Base-by-base conservation (phyloP, 179 eudicot genomes). In the Gypsophila paniculata region DNA sequence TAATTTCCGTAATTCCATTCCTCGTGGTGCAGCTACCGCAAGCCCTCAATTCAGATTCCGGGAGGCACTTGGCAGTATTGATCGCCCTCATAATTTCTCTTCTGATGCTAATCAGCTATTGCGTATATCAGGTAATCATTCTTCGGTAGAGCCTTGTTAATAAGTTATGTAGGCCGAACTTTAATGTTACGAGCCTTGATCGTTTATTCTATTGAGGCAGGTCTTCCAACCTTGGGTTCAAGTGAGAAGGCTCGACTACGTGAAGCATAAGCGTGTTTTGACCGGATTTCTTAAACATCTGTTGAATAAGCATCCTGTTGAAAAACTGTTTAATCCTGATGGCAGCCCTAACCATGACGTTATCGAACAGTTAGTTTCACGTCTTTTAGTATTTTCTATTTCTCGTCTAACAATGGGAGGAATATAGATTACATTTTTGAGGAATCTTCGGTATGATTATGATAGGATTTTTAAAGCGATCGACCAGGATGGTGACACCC, bases 191-290 rank as follows among this genome's bases (percentile, higher is more conserved):
- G 17, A n/a, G 42, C 44, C 13, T 17, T 62, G 46, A 4, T 34
- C 38, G 15, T 21, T 23, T 26, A 8, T n/a, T 70, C 10, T 53
- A 2, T 19, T 51, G 67, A 26, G 69, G 34, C 76, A 83, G 86
- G 78, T 81, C 49, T 69, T 76, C 72, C 89, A 86, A 72, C 96
- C 96, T 57, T 83, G 89, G 89, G 77, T 85, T 58, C 86, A 83
- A 78, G 79, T 71, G 77, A 79, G 85, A 52, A 80, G 71, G 78
- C 69, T 85, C 55, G 84, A 70, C 13, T 85, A 84, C 18, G 88
- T 85, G 61, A 82, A 78, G 77, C 78, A 75, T 74, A 86, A 80
- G 69, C 81, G 81, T 61, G 78, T 86, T 21, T 62, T 91, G 71
- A 76, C 88, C 10, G 88, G 87, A 65, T 83, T 91, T 76, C 74